Evolutionary conservation across 768 basidiomycete genomes (phyloP), one percentile per base, ranked within the genome.

Genomic region (Trametes cinnabarina): DNA sequence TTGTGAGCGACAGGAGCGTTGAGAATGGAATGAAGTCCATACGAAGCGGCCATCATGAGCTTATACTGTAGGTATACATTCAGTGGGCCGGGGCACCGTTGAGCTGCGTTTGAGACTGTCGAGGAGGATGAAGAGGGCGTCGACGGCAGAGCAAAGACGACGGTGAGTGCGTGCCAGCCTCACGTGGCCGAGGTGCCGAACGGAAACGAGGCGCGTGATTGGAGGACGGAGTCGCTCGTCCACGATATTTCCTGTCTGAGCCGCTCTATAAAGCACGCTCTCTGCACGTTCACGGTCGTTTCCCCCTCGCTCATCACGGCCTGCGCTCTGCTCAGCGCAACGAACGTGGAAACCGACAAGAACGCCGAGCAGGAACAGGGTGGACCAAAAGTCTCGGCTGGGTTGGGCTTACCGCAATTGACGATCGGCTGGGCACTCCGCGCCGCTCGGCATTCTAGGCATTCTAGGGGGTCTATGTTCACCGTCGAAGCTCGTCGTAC

Each of bases 371-470:
- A 54, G 58, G 49, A 30, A 50, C 42, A 20, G 11, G 32, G 35
- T 30, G 39, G 39, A 15, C 14, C 14, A 25, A 46, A 44, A 26
- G 48, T 44, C 52, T 60, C 58, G 53, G 47, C 48, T 47, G 22
- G 34, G 11, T 39, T 19, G 12, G 11, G 22, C 17, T 17, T 23
- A 19, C 23, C 41, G 35, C 47, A 11, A 22, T 30, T 53, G 58
- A 35, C 43, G 49, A 52, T 61, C 60, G 55, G 60, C 60, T 61
- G 55, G 55, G 55, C 59, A 61, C 10, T 53, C 58, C 55, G 60
- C 60, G 60, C 55, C 60, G 60, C 60, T 61, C 60, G 60, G 60
- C 60, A 61, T 57, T 57, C 58, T 26, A 43, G 60, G 60, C 60
- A 61, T 57, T 57, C 58, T 26, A 43, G 32, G 51, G 55, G 34